Percentiles rank a stretch among this genome's conserved stretches.
Conservation (phyloP, 2,329 filamentous ascomycete genomes). For the Sphaerulina vaccinii region DNA sequence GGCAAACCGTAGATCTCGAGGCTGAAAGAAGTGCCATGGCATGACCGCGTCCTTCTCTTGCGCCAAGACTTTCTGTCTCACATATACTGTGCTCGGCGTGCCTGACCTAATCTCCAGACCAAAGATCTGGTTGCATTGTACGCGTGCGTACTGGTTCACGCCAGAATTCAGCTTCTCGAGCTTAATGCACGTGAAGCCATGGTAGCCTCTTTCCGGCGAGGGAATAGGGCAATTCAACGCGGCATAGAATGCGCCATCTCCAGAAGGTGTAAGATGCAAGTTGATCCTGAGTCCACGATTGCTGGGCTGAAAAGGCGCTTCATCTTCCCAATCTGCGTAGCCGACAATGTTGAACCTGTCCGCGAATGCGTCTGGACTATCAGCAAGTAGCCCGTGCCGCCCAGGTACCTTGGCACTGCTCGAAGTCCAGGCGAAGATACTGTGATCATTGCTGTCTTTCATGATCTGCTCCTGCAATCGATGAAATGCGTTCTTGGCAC, state of each 20-base stretch:
- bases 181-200: conserved; percentile 36
- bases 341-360: conserved; percentile 40
- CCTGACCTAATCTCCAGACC: conserved; percentile 18
- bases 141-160: conserved; percentile 29
- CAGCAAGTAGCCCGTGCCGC: conserved; percentile 21
- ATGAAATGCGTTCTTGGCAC: conserved; percentile 34
- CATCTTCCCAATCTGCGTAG: conserved; percentile 37
- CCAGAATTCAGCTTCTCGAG: conserved; percentile 29
- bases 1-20: conserved; percentile 4
- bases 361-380: conserved; percentile 18
- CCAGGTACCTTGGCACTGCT: neutral
- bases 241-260: conserved; percentile 31
- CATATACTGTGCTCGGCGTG: conserved; percentile 29
- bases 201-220: conserved; percentile 28
- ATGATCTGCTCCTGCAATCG: conserved; percentile 37
- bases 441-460: conserved; percentile 11
- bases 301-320: conserved; percentile 19
- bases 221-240: conserved; percentile 38
- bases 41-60: conserved; percentile 10
- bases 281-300: conserved; percentile 23
- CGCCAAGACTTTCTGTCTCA: conserved; percentile 27
- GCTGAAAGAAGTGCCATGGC: conserved; percentile 19
- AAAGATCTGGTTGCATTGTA: conserved; percentile 22
- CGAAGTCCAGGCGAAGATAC: conserved; percentile 13
- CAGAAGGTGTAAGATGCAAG: conserved; percentile 13